Base-by-base conservation (phyloP, 192 early-diverging fungal genomes). In the Oehlia diaphana region DNA sequence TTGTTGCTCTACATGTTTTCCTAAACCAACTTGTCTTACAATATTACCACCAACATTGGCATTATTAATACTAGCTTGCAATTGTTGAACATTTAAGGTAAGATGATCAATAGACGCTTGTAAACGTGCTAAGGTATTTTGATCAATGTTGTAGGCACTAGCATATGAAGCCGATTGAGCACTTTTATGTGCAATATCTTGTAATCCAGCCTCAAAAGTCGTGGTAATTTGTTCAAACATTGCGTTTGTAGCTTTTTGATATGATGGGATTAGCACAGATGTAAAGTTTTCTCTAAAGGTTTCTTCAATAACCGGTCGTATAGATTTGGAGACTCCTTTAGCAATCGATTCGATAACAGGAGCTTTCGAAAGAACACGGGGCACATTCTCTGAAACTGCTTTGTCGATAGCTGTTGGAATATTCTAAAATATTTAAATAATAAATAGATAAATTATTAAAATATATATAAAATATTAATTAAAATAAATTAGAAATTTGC, bases 151-250 rank as follows among this genome's bases (percentile, higher is more conserved):
- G 4, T 42, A 16, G 6, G 35, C 37, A 39, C 14, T 70, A 44
- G 33, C 33, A 44, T 44, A 70, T 63, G 82, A 81, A 28, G 81
- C 78, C 9, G 78, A 77, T 37, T 78, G 64, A n/a, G 64, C 63
- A 33, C 62, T 68, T 28, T 69, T 78, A 19, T 69, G 44, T 42
- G 77, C 66, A 42, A 79, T 71, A 14, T 79, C 61, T 26, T 78
- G 74, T 31, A 81, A 28, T n/a, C 86, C 86, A 71, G 78, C 72
- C 33, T 84, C 81, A 66, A 87, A 83, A 14, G 84, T 84, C 0
- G 74, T 13, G 35, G 84, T 78, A 31, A 87, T 87, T 75, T 87
- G 86, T 28, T 82, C 79, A 75, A 87, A 87, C 86, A 87, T 87
- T 49, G 79, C 82, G 19, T 81, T 82, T 3, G 86, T 87, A 10